phyloP scores from a whole-genome alignment of 2,329 filamentous ascomycete species.

The Penicillium vulpinum region DNA sequence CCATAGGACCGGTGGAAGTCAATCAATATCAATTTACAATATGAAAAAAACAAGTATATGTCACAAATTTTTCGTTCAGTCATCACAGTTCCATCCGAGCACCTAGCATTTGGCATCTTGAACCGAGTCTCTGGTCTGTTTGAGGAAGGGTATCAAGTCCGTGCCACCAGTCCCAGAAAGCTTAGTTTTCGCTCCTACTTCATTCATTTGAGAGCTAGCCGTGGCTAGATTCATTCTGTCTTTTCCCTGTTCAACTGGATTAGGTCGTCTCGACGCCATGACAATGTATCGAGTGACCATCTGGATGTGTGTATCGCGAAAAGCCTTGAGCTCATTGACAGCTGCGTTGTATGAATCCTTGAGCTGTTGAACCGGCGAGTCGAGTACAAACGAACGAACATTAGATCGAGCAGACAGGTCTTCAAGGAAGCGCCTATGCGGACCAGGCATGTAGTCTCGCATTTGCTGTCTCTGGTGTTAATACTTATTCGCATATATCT shows the following conservation, averaged over 20 bases:
- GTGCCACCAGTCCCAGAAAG: slow-evolving; percentile 55
- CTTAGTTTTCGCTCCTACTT: slow-evolving; percentile 34
- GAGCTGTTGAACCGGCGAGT: slow-evolving; percentile 32
- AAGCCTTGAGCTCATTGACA: slow-evolving; percentile 46
- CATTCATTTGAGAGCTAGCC: slow-evolving; percentile 43
- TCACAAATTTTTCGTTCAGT: slow-evolving; percentile 1
- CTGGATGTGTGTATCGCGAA: slow-evolving; percentile 55
- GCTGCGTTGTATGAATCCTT: slow-evolving; percentile 49
- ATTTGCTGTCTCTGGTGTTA: slow-evolving; percentile 44
- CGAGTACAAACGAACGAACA: slow-evolving; percentile 48
- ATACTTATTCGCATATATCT: neutral
- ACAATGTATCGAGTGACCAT: slow-evolving; percentile 57
- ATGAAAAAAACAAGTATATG: neutral
- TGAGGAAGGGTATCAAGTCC: slow-evolving; percentile 54
- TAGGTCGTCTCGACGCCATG: slow-evolving; percentile 36
- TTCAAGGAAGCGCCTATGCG: slow-evolving; percentile 53
- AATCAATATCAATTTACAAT: neutral
- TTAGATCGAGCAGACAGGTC: slow-evolving; percentile 48
- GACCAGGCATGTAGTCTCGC: slow-evolving; percentile 56
- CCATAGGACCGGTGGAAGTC: neutral
- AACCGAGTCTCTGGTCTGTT: slow-evolving; percentile 54
- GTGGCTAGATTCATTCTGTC: slow-evolving; percentile 47
- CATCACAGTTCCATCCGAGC: slow-evolving; percentile 5
- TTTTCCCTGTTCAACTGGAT: slow-evolving; percentile 8
- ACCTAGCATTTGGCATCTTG: slow-evolving; percentile 39